Conservation (phyloP, 176 grass and related monocot species). For the Triticum turgidum region DNA sequence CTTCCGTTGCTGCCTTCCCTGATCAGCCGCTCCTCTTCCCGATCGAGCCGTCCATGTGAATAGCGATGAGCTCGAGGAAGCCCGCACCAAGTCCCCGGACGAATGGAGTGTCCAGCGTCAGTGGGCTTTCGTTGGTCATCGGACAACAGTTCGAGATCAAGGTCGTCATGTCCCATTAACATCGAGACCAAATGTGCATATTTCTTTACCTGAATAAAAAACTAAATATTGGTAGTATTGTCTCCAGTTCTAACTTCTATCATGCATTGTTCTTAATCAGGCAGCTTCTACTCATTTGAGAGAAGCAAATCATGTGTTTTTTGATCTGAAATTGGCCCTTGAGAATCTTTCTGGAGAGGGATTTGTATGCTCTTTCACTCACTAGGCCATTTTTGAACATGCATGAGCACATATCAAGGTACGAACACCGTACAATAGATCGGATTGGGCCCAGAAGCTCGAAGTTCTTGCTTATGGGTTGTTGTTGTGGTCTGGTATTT, state of each 20-base stretch:
- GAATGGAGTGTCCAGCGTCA: slow-evolving; percentile 22
- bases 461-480: too few relatives aligned
- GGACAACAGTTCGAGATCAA: slow-evolving; percentile 60
- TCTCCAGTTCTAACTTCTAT: neutral
- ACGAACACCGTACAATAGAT: too few relatives aligned
- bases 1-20: too few relatives aligned
- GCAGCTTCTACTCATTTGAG: neutral
- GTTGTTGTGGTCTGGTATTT: too few relatives aligned
- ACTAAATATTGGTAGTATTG: neutral
- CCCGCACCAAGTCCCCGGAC: neutral
- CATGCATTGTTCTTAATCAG: neutral
- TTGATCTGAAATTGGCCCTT: neutral
- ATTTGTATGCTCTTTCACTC: neutral
- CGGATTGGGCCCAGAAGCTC: too few relatives aligned
- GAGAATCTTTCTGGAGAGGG: neutral
- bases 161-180: slow-evolving; percentile 27
- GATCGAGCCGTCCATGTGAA: slow-evolving; percentile 13
- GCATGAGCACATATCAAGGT: too few relatives aligned
- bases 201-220: neutral
- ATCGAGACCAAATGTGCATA: neutral
- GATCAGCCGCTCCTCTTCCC: too few relatives aligned
- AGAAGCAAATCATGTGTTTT: neutral
- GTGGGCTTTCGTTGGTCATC: slow-evolving; percentile 45
- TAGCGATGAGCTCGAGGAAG: slow-evolving; percentile 11
- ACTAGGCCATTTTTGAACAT: neutral